Conservation (phyloP, 2,329 filamentous ascomycete species). For the Ceratocystis albifundus region DNA sequence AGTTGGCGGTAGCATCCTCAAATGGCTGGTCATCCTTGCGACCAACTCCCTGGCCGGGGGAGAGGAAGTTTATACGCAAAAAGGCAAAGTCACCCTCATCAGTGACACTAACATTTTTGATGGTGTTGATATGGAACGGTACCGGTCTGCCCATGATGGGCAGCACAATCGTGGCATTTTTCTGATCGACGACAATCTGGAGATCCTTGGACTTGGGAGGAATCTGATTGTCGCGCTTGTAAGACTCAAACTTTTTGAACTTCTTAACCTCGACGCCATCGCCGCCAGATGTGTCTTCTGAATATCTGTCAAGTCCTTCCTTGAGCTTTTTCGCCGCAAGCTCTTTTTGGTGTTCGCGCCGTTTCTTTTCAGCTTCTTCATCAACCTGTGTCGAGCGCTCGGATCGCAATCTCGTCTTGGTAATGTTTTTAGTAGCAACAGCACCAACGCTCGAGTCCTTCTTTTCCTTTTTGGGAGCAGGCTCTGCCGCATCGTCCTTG, state of each 20-base stretch:
- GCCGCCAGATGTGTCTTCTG: conserved; percentile 69
- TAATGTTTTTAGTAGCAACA: conserved; percentile 89
- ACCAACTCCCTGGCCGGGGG: conserved; percentile 91
- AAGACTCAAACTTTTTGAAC: conserved; percentile 98
- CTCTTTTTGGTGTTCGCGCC: conserved; percentile 87
- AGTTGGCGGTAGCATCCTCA: conserved; percentile 90
- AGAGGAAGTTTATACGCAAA: conserved; percentile 91
- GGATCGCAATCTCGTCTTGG: conserved; percentile 79
- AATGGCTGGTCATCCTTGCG: conserved; percentile 96
- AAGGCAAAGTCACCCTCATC: conserved; percentile 92
- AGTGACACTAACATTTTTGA: conserved; percentile 98
- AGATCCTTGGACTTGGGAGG: conserved; percentile 72
- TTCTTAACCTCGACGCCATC: conserved; percentile 93
- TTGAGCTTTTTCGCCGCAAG: conserved; percentile 76
- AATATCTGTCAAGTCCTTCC: conserved; percentile 74
- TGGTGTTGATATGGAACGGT: conserved; percentile 93
- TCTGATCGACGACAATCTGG: conserved; percentile 79
- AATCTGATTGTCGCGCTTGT: conserved; percentile 94
- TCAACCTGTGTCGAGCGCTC: conserved; percentile 81
- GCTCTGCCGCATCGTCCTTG: conserved; percentile 83
- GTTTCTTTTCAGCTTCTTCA: conserved; percentile 76
- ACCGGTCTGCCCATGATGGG: conserved; percentile 96
- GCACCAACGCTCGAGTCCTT: conserved; percentile 72
- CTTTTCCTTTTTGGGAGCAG: conserved; percentile 82
- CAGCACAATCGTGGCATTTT: conserved; percentile 79